phyloP scores from a whole-genome alignment of 202 grass and related monocot genomes.

The Carex sylvatica region DNA sequence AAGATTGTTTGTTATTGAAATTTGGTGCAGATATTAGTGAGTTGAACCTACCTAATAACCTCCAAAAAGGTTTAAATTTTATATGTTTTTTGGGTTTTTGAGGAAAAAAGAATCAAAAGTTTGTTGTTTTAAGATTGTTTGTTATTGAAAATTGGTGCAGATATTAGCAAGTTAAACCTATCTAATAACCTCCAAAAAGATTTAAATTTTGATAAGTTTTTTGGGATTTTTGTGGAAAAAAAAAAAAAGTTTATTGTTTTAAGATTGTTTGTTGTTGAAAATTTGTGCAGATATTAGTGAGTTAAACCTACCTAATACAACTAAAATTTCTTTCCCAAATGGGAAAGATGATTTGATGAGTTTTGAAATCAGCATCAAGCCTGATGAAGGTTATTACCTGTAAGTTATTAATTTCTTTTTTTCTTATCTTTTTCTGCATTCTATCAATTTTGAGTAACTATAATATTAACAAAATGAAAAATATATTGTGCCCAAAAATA shows the following conservation, averaged over 20 bases:
- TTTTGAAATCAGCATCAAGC: conserved; percentile 50
- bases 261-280: not conserved
- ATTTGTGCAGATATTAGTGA: conserved; percentile 60
- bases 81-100: too few relatives aligned
- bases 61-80: too few relatives aligned
- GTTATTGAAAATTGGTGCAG: too few relatives aligned
- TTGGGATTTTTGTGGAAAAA: too few relatives aligned
- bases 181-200: too few relatives aligned
- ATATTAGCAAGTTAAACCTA: too few relatives aligned
- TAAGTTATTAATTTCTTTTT: conserved; percentile 31
- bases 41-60: too few relatives aligned
- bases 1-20: too few relatives aligned
- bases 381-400: conserved; percentile 71
- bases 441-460: not conserved
- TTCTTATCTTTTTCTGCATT: not conserved
- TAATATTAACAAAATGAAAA: not conserved
- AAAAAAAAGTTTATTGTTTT: not conserved
- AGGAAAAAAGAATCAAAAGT: too few relatives aligned
- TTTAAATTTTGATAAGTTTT: too few relatives aligned
- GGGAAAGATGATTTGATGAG: conserved; percentile 85
- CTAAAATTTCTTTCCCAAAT: conserved; percentile 62
- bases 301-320: conserved; percentile 71
- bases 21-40: too few relatives aligned
- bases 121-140: too few relatives aligned
- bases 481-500: not conserved